phyloP scores from a whole-genome alignment of 1,284 basidiomycete species.

The Neonothopanus nambi region DNA sequence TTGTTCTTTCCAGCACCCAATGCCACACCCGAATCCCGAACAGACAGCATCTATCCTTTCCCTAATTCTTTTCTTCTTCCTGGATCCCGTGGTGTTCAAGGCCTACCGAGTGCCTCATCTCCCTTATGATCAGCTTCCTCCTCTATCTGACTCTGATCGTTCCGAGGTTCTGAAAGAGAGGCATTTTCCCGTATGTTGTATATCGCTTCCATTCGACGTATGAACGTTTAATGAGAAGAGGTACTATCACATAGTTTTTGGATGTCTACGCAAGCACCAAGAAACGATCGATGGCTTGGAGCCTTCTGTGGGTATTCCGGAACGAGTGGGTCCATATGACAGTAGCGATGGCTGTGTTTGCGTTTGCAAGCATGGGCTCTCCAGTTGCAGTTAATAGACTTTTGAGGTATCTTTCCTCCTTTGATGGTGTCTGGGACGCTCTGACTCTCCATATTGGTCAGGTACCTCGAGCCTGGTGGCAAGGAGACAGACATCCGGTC shows the following conservation, averaged over 20 bases:
- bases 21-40: conserved; percentile 45
- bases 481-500: conserved; percentile 20
- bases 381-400: conserved; percentile 9
- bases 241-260: background rate
- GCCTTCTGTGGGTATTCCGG: conserved; percentile 6
- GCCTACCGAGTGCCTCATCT: conserved; percentile 30
- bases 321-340: background rate
- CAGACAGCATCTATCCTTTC: conserved; percentile 51
- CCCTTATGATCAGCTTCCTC: conserved; percentile 35
- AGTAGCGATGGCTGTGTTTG: background rate
- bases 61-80: conserved; percentile 47
- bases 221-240: background rate
- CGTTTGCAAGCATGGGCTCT: background rate
- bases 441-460: conserved; percentile 11
- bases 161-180: conserved; percentile 22
- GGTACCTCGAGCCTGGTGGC: conserved; percentile 30
- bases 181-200: conserved; percentile 21
- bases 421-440: background rate
- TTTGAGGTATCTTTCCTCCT: background rate
- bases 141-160: conserved; percentile 47
- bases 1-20: conserved; percentile 36
- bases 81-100: conserved; percentile 40
- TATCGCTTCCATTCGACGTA: background rate
- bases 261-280: background rate
- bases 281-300: background rate